phyloP scores from a whole-genome alignment of 78 protist genomes.

The Dictyostelium firmibasis region DNA sequence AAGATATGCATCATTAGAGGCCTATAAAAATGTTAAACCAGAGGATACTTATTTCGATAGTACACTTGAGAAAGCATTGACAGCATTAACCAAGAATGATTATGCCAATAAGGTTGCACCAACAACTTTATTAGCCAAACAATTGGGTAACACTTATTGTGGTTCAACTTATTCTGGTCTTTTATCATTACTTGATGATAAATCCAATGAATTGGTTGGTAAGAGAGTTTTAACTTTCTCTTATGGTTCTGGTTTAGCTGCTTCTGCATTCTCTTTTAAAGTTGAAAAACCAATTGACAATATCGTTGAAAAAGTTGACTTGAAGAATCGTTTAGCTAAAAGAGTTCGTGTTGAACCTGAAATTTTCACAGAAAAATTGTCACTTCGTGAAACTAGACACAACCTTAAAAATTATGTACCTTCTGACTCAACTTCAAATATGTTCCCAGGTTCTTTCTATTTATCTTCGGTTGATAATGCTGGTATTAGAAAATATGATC shows the following conservation, averaged over 20 bases:
- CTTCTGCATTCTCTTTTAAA: constrained; percentile 90
- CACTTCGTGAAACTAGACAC: constrained; percentile 81
- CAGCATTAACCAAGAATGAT: neutral
- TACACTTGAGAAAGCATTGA: constrained; percentile 86
- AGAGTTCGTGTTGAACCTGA: constrained; percentile 77
- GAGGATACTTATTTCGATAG: constrained; percentile 83
- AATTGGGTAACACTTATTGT: constrained; percentile 96
- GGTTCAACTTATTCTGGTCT: constrained; percentile 94
- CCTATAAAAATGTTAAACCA: neutral
- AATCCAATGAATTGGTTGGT: constrained; percentile 69
- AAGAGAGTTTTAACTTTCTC: constrained; percentile 92
- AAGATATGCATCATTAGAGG: constrained; percentile 17
- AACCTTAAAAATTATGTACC: constrained; percentile 79
- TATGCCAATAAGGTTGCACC: constrained; percentile 86
- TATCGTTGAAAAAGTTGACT: constrained; percentile 65
- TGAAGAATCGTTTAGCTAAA: constrained; percentile 71
- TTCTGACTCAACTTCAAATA: constrained; percentile 10
- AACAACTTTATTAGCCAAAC: constrained; percentile 76
- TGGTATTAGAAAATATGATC: constrained; percentile 83
- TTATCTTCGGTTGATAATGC: constrained; percentile 75
- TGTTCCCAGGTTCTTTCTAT: constrained; percentile 91
- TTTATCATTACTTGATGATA: constrained; percentile 82
- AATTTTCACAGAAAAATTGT: constrained; percentile 61
- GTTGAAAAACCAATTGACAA: constrained; percentile 62
- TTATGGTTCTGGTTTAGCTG: constrained; percentile 97